A percentile compares a stretch with the other conserved stretches of the same genome.
Conservation (phyloP, 2,329 filamentous ascomycete species). For the Fonsecaea pedrosoi region DNA sequence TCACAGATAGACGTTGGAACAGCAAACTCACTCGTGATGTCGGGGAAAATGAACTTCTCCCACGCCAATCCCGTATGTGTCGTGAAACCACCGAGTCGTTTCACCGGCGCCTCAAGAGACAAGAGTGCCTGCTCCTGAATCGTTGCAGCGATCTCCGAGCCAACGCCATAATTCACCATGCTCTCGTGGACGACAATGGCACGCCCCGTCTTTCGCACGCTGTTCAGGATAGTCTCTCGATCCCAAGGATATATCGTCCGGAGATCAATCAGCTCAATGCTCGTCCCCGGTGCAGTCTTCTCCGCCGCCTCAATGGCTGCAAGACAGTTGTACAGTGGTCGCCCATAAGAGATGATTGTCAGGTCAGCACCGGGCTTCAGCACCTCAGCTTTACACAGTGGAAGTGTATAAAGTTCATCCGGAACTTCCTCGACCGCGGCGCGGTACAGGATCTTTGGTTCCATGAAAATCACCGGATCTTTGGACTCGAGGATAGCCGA, state of each 20-base stretch:
- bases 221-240: slow-evolving; percentile 76
- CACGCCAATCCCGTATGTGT: slow-evolving; percentile 80
- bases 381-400: slow-evolving; percentile 82
- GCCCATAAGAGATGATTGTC: slow-evolving; percentile 86
- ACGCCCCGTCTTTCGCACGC: slow-evolving; percentile 83
- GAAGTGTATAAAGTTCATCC: slow-evolving; percentile 77
- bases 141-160: slow-evolving; percentile 84
- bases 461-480: slow-evolving; percentile 90
- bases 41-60: slow-evolving; percentile 81
- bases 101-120: slow-evolving; percentile 81
- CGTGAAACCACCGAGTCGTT: slow-evolving; percentile 83
- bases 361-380: slow-evolving; percentile 79
- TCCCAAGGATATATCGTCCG: slow-evolving; percentile 93
- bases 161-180: slow-evolving; percentile 89
- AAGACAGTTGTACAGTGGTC: slow-evolving; percentile 84
- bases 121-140: slow-evolving; percentile 88
- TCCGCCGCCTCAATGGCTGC: slow-evolving; percentile 76
- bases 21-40: slow-evolving; percentile 77
- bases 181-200: slow-evolving; percentile 90
- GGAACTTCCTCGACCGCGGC: slow-evolving; percentile 92
- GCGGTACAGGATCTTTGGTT: slow-evolving; percentile 91
- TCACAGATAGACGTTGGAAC: background rate
- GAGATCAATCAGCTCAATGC: slow-evolving; percentile 86
- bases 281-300: slow-evolving; percentile 72
- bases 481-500: slow-evolving; percentile 75